Percentiles rank a stretch among this genome's conserved stretches.
phyloP scores from a whole-genome alignment of 306 rosid genomes.

The Hippophae tibetana region DNA sequence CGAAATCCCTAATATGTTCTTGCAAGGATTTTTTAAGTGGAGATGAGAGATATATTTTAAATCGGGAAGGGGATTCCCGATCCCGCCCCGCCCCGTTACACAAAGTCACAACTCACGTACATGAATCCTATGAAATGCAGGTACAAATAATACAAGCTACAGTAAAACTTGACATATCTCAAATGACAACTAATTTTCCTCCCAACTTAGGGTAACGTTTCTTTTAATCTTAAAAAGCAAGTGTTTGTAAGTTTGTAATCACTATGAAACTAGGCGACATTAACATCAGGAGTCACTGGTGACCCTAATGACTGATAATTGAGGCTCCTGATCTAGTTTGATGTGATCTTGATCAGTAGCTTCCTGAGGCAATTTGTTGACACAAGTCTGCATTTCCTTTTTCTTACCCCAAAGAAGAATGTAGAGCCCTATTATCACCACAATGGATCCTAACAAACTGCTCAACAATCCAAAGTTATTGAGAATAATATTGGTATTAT shows the following conservation, averaged over 20 bases:
- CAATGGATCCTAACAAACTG: conserved; percentile 67
- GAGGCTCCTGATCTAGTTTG: conserved; percentile 30
- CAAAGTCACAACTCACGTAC: no score
- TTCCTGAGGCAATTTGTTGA: conserved; percentile 25
- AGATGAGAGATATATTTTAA: no score
- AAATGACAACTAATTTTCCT: not conserved
- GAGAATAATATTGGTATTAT: no score
- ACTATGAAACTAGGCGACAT: conserved; percentile 11
- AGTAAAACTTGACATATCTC: no score
- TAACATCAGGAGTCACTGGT: conserved; percentile 33
- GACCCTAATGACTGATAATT: conserved; percentile 28
- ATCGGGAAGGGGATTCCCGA: no score
- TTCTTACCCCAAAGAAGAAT: conserved; percentile 89
- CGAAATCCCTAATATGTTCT: no score
- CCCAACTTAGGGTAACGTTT: no score
- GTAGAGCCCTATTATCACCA: conserved; percentile 71
- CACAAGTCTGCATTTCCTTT: conserved; percentile 46
- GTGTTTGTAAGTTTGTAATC: not conserved
- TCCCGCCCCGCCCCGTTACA: no score
- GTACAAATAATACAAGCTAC: no score
- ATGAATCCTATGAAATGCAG: no score
- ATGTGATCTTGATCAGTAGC: conserved; percentile 23
- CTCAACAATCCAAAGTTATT: not conserved
- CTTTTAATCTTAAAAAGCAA: not conserved
- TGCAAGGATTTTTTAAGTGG: no score